Evolutionary conservation across 73 alveolate species (phyloP).

Genomic region (Tetrahymena elliotti): DNA sequence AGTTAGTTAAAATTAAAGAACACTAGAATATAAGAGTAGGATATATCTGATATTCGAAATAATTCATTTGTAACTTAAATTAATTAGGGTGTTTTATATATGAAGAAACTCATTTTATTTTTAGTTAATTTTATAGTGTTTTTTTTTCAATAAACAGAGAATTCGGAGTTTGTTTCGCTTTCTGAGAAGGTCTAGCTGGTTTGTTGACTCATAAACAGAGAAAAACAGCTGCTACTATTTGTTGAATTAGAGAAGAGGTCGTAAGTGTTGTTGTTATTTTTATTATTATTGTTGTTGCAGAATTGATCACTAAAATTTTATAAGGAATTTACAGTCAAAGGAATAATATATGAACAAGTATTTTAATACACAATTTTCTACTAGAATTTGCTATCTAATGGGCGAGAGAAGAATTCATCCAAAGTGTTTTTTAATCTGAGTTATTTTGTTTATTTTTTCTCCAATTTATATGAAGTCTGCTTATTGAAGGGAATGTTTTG

Average conservation of each 20-base stretch:
- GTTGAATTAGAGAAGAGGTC: neutral
- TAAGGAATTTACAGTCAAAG: neutral
- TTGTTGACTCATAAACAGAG: neutral
- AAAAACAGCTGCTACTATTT: neutral
- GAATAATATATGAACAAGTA: neutral
- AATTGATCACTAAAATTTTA: neutral
- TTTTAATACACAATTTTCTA: neutral
- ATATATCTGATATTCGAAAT: neutral
- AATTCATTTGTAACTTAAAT: neutral
- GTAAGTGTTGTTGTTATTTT: neutral
- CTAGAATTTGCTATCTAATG: neutral
- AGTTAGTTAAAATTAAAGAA: neutral
- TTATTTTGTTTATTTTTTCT: neutral
- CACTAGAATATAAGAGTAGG: neutral
- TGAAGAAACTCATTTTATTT: neutral
- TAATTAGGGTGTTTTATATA: neutral
- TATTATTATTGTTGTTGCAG: neutral
- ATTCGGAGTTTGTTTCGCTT: neutral
- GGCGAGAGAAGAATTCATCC: neutral
- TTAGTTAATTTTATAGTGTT: neutral
- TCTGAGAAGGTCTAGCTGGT: neutral
- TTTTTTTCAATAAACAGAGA: neutral
- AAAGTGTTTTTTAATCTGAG: neutral
- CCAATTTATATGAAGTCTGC: neutral
- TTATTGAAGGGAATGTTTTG: neutral